Conservation (phyloP, 164 flowering plant species). For the Litsea cubeba region DNA sequence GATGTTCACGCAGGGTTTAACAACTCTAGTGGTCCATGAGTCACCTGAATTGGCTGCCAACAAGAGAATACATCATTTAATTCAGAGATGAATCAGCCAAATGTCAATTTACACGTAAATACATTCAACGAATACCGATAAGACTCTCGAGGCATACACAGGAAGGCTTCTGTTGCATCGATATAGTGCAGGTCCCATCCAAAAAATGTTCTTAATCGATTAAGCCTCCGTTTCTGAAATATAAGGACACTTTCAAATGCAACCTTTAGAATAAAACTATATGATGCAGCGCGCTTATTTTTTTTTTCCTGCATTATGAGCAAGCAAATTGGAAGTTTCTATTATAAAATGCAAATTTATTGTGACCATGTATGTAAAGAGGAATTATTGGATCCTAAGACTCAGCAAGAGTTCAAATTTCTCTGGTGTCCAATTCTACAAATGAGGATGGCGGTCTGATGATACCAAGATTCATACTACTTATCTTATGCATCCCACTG, state of each 20-base stretch:
- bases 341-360: neutral
- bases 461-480: neutral
- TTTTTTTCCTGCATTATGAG: too few species aligned
- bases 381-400: neutral
- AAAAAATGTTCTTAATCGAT: constrained; percentile 56
- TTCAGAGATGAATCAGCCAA: neutral
- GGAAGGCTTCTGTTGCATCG: constrained; percentile 66
- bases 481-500: neutral
- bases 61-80: neutral
- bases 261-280: neutral
- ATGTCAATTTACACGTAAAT: neutral
- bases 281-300: too few species aligned
- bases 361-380: neutral
- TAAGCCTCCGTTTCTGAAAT: constrained; percentile 65
- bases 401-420: neutral
- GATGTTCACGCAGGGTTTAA: constrained; percentile 46
- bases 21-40: constrained; percentile 57
- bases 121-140: neutral
- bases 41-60: constrained; percentile 45
- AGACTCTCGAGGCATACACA: constrained; percentile 29
- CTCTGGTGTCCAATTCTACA: neutral
- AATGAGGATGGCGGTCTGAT: neutral
- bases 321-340: neutral
- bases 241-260: neutral
- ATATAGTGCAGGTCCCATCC: constrained; percentile 72